Evolutionary conservation across 345 rosid species (phyloP).

Genomic region (Cardamine occulta): DNA sequence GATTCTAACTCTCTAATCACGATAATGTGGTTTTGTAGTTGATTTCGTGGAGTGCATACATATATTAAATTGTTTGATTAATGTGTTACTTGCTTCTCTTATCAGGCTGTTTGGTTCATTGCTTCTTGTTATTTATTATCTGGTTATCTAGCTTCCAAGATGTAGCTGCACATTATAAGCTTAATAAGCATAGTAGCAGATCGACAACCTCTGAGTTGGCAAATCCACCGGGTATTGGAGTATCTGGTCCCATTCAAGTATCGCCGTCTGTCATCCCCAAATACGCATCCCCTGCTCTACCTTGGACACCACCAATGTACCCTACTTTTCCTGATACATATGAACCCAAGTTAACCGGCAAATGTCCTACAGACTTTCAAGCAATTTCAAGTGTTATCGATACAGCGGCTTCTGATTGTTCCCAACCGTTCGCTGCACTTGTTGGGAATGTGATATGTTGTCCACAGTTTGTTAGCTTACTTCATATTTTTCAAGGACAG

Average conservation of each 20-base stretch:
- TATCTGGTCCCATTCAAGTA: constrained; percentile 88
- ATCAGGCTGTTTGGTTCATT: constrained; percentile 65
- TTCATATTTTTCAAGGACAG: constrained; percentile 80
- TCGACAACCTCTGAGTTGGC: constrained; percentile 63
- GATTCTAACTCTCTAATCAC: background rate
- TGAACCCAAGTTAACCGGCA: constrained; percentile 84
- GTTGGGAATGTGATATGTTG: constrained; percentile 96
- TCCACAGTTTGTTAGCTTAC: constrained; percentile 86
- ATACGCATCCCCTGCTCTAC: constrained; percentile 57
- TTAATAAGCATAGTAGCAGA: constrained; percentile 51
- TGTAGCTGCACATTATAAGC: constrained; percentile 51
- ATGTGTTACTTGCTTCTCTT: constrained; percentile 42
- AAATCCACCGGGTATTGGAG: constrained; percentile 67
- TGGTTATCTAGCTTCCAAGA: constrained; percentile 76
- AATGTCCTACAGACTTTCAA: constrained; percentile 86
- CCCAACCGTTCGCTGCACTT: constrained; percentile 71
- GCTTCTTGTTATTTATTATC: constrained; percentile 59
- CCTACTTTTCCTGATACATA: constrained; percentile 73
- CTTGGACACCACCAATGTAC: constrained; percentile 78
- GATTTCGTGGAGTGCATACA: background rate
- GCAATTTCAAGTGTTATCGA: constrained; percentile 61
- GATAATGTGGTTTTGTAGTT: background rate
- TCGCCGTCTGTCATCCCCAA: constrained; percentile 84
- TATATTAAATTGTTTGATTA: constrained; percentile 24
- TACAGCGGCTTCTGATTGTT: constrained; percentile 86